Percentiles rank a stretch among this genome's conserved stretches.
Evolutionary conservation across 441 rosid genomes (phyloP).

Genomic region (Gossypium davidsonii): DNA sequence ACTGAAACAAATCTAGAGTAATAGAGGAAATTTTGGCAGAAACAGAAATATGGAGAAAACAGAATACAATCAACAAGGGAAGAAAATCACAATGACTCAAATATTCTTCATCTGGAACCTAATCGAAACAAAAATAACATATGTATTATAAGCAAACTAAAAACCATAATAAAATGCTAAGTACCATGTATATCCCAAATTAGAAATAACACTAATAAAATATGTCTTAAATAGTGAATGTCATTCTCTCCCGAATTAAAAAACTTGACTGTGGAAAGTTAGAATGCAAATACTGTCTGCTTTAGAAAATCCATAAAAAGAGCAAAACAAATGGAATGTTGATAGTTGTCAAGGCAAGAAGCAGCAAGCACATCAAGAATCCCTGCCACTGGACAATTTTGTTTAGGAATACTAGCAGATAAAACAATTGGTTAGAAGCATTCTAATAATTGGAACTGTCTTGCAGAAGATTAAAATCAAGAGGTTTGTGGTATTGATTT

Average conservation of each 20-base stretch:
- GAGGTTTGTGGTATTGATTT: not conserved
- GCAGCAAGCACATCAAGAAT: not conserved
- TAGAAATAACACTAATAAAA: not conserved
- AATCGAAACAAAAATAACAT: not conserved
- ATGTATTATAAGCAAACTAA: not conserved
- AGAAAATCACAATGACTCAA: not conserved
- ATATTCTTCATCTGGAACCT: not conserved
- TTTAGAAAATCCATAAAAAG: not conserved
- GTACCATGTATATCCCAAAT: not conserved
- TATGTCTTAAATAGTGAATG: not conserved
- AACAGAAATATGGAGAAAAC: not conserved
- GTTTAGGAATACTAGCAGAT: not conserved
- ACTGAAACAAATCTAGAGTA: not conserved
- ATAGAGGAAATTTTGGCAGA: not conserved
- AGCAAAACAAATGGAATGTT: not conserved
- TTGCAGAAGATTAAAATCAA: not conserved
- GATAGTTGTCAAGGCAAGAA: not conserved
- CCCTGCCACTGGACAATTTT: not conserved
- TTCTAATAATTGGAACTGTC: not conserved
- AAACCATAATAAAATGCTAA: not conserved
- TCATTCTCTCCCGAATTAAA: not conserved
- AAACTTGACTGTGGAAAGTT: not conserved
- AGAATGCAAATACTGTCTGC: not conserved
- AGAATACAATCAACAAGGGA: not conserved
- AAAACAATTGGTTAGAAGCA: not conserved